These are phyloP conservation scores for Babesia gibsoni DNA, from an alignment of 169 alveolate genomes.

Conservation along the genomic window DNA sequence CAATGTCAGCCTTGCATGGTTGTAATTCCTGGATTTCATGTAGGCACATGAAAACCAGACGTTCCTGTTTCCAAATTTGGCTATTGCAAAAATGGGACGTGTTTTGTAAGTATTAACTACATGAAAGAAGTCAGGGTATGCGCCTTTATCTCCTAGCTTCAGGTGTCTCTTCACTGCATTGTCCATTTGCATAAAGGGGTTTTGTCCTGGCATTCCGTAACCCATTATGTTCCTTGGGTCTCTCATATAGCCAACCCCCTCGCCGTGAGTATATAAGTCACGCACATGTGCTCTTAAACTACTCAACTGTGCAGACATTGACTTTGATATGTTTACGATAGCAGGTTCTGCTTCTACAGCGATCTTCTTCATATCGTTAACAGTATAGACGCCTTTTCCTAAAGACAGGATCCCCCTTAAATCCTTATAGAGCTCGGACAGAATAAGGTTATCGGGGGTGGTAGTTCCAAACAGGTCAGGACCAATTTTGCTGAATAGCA, in stretches of 20 bases:
- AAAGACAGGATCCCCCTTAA: slow-evolving; percentile 4
- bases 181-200: too few species aligned
- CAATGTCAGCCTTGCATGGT: not conserved
- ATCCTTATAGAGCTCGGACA: slow-evolving; percentile 22
- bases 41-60: slow-evolving; percentile 30
- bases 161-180: too few species aligned
- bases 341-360: slow-evolving; percentile 15
- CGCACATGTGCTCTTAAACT: too few species aligned
- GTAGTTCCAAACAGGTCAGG: slow-evolving; percentile 21
- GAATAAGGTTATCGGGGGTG: not conserved
- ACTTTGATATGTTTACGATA: slow-evolving; percentile 17
- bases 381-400: not conserved
- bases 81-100: slow-evolving; percentile 33
- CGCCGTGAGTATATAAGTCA: too few species aligned
- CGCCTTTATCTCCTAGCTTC: too few species aligned
- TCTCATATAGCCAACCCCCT: too few species aligned
- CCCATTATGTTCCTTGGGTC: too few species aligned
- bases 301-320: slow-evolving; percentile 11
- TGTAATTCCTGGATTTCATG: not conserved
- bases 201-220: too few species aligned
- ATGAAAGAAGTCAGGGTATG: too few species aligned
- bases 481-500: slow-evolving; percentile 18
- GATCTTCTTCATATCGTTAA: slow-evolving; percentile 19
- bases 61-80: slow-evolving; percentile 17
- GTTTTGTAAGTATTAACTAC: not conserved